A percentile compares a stretch with the other conserved stretches of the same genome.
These are phyloP conservation scores for Brassica nigra DNA, from an alignment of 345 rosid species.

Conservation along the genomic window DNA sequence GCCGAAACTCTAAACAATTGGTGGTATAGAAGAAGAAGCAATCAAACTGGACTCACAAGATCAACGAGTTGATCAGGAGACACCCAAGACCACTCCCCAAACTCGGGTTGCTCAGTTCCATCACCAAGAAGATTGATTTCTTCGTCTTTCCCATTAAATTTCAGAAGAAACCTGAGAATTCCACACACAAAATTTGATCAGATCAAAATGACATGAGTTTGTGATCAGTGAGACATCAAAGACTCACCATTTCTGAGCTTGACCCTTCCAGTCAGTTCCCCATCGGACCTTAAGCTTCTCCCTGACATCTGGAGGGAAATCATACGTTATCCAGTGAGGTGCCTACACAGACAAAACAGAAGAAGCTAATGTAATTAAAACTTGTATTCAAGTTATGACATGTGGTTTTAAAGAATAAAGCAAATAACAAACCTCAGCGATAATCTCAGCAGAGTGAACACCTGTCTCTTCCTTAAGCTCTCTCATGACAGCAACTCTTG, in stretches of 20 bases:
- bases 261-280: conserved; percentile 98
- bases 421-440: conserved; percentile 61
- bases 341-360: conserved; percentile 43
- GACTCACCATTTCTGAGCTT: conserved; percentile 93
- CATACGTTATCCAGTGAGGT: conserved; percentile 86
- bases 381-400: not conserved
- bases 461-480: conserved; percentile 95
- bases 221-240: not conserved
- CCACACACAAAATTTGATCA: not conserved
- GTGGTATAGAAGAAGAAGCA: not conserved
- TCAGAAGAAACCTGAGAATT: conserved; percentile 74
- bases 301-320: conserved; percentile 87
- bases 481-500: conserved; percentile 76
- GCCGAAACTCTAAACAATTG: not conserved
- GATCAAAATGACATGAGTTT: not conserved
- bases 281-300: conserved; percentile 77
- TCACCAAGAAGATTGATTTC: conserved; percentile 90
- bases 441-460: conserved; percentile 69
- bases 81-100: conserved; percentile 86
- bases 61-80: conserved; percentile 66
- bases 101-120: conserved; percentile 88
- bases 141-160: conserved; percentile 79
- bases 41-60: conserved; percentile 46
- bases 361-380: not conserved
- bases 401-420: conserved; percentile 4